Percentiles rank a stretch among this genome's conserved stretches.
Conservation (phyloP, 2,329 filamentous ascomycete species). For the Colletotrichum aenigma region DNA sequence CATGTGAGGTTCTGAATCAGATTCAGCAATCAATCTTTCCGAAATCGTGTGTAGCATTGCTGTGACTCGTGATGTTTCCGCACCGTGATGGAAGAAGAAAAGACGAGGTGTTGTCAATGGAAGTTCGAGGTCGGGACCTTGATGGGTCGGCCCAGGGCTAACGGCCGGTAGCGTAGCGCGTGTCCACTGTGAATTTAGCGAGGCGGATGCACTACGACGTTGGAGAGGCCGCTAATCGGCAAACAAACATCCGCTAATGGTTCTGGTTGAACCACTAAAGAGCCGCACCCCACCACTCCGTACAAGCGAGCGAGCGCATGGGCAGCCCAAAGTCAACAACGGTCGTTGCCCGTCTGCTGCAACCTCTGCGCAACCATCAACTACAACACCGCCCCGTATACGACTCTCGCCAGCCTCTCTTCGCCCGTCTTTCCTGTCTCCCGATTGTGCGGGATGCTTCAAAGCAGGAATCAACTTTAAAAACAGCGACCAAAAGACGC, state of each 20-base stretch:
- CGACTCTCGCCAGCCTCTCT: neutral
- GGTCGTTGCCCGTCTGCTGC: neutral
- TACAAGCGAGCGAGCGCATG: neutral
- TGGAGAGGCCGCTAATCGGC: neutral
- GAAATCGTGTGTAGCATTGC: neutral
- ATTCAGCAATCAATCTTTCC: neutral
- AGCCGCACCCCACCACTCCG: neutral
- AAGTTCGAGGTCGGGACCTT: neutral
- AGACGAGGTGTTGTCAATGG: neutral
- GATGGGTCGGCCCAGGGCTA: neutral
- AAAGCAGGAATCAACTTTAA: neutral
- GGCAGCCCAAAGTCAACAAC: neutral
- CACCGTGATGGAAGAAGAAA: neutral
- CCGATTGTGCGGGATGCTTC: no score
- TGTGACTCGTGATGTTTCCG: neutral
- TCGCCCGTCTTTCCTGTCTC: neutral
- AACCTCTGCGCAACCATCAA: neutral
- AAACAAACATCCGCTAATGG: neutral
- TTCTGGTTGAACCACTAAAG: neutral
- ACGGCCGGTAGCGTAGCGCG: neutral
- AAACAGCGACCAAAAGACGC: neutral
- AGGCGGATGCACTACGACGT: neutral
- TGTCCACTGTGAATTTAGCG: neutral
- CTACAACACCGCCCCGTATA: neutral
- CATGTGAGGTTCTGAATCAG: neutral